phyloP scores from a whole-genome alignment of 148 eudicot genomes.

The Linanthus parryae region DNA sequence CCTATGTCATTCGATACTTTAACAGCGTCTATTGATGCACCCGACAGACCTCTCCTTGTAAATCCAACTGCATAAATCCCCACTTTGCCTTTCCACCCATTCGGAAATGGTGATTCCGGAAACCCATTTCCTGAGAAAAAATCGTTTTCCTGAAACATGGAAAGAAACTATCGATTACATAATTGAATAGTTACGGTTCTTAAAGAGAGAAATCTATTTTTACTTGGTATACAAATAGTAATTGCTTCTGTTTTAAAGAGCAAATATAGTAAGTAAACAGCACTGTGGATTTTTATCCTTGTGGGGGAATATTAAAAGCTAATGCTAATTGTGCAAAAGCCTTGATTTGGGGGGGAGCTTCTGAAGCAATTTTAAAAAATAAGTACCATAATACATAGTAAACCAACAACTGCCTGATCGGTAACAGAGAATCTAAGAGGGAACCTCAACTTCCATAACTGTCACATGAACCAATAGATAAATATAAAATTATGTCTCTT shows the following conservation, averaged over 20 bases:
- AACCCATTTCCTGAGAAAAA: slow-evolving; percentile 63
- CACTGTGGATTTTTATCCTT: too few relatives aligned
- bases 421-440: slow-evolving; percentile 29
- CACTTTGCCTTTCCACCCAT: slow-evolving; percentile 81
- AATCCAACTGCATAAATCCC: slow-evolving; percentile 88
- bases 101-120: slow-evolving; percentile 69
- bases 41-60: slow-evolving; percentile 75
- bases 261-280: too few relatives aligned
- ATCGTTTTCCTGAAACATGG: slow-evolving; percentile 52
- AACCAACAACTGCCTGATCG: slow-evolving; percentile 35
- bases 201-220: too few relatives aligned
- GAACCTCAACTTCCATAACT: slow-evolving; percentile 44
- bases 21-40: slow-evolving; percentile 78
- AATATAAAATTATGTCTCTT: slow-evolving; percentile 17
- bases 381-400: slow-evolving; percentile 18
- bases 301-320: too few relatives aligned
- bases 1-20: slow-evolving; percentile 74
- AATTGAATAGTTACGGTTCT: too few relatives aligned
- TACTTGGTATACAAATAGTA: too few relatives aligned
- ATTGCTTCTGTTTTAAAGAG: too few relatives aligned
- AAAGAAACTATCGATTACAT: too few relatives aligned
- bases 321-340: too few relatives aligned
- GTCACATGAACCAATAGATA: slow-evolving; percentile 37
- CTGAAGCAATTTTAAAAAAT: neutral
- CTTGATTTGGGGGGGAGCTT: too few relatives aligned